Percentiles rank a stretch among this genome's conserved stretches.
Conservation (phyloP, 2,329 filamentous ascomycete genomes). For the Pestalotiopsis sp. region DNA sequence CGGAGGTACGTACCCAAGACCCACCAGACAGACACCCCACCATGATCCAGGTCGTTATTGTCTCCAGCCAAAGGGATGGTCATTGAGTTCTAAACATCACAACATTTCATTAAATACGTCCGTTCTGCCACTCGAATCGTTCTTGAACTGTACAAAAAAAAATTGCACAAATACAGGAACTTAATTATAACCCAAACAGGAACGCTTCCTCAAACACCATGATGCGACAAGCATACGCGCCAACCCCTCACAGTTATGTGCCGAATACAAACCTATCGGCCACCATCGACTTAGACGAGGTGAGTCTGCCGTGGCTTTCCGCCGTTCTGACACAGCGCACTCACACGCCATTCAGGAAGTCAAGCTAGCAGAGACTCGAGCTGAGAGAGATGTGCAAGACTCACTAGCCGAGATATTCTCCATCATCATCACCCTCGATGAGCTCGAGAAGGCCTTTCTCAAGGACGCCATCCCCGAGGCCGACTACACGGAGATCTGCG, state of each 20-base stretch:
- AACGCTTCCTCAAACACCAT: slow-evolving; percentile 36
- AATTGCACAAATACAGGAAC: background rate
- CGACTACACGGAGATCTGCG: slow-evolving; percentile 96
- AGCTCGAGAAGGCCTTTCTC: slow-evolving; percentile 93
- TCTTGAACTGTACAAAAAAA: too few relatives aligned
- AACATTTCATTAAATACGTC: background rate
- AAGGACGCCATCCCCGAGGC: slow-evolving; percentile 90
- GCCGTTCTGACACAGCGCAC: slow-evolving; percentile 4
- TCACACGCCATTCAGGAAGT: slow-evolving; percentile 68
- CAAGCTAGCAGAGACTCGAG: slow-evolving; percentile 82
- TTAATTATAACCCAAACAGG: background rate
- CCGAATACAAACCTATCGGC: slow-evolving; percentile 82
- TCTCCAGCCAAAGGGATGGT: background rate
- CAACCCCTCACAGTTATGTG: slow-evolving; percentile 88
- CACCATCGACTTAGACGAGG: slow-evolving; percentile 92
- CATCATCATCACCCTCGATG: slow-evolving; percentile 93
- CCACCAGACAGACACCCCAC: background rate
- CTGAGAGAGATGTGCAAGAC: slow-evolving; percentile 91
- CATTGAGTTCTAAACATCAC: background rate
- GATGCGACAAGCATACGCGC: slow-evolving; percentile 77
- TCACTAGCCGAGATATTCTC: slow-evolving; percentile 97
- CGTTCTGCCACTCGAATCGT: background rate
- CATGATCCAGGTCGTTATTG: background rate
- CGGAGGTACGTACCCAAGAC: background rate
- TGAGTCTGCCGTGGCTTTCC: slow-evolving; percentile 36